Percentiles rank a stretch among this genome's conserved stretches.
Evolutionary conservation across 257 asterid genomes (phyloP).

Genomic region (Rubia yunnanensis): DNA sequence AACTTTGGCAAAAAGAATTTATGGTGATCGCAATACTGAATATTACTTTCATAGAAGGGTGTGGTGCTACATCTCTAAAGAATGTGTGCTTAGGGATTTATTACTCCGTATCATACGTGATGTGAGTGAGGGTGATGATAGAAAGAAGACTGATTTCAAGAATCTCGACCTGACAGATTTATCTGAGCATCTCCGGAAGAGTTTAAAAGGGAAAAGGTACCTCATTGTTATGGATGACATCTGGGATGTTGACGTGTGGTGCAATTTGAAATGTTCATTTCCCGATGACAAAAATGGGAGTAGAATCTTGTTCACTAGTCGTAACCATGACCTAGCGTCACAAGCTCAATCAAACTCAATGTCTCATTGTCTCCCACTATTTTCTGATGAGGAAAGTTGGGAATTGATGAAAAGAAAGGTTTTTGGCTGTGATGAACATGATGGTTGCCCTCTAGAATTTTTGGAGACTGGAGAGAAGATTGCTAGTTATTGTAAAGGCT

Average conservation of each 20-base stretch:
- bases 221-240: neutral
- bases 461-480: neutral
- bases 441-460: neutral
- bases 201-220: neutral
- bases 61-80: neutral
- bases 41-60: neutral
- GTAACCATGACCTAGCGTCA: neutral
- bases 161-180: neutral
- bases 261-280: neutral
- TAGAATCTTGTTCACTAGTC: slow-evolving; percentile 3
- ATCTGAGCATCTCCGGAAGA: neutral
- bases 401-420: neutral
- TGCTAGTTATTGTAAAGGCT: neutral
- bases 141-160: neutral
- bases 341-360: neutral
- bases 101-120: neutral
- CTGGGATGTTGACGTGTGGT: neutral
- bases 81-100: neutral
- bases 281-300: neutral
- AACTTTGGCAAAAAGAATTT: neutral
- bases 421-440: neutral
- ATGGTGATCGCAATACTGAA: neutral
- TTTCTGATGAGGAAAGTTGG: slow-evolving; percentile 1
- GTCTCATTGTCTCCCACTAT: neutral
- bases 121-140: neutral